Base-by-base conservation (phyloP, 2,329 filamentous ascomycete species). In the Paracamarosporium sp. region DNA sequence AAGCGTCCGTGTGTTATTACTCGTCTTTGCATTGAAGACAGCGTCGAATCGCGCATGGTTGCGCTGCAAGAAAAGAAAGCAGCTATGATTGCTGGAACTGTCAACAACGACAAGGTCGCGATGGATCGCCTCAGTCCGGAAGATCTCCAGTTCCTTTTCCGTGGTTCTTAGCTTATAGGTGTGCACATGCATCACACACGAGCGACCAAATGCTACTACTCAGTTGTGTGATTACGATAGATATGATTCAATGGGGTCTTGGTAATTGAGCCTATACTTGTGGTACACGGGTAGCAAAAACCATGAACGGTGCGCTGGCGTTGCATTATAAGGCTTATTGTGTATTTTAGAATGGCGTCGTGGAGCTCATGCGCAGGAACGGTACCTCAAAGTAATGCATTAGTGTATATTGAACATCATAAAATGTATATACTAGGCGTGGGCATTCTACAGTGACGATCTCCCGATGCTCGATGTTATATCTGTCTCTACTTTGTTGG, bases 31-130 rank as follows among this genome's bases (percentile, higher is more conserved):
- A 97, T 99, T 61, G 94, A 99, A 75, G 95, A 99, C 74, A 96
- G 92, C 1, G 94, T 99, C 27, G 95, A 99, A 80, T 95, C 91
- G 57, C 88, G 95, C 44, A 99, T 99, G 85, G 92, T 99, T 2
- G 83, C 95, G 64, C 85, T 99, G 25, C 95, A 99, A 76, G 95
- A 99, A 81, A 99, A 99, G 86, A 99, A 99, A 81, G 93, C 94
- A 0, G 94, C 90, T 72, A 94, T 99, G 91, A 99, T 99, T 72
- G 92, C 94, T 67, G 93, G 93, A 27, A 99, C 95, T 0, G 93
- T 99, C 76, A 97, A 98, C 76, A 90, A 92, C 41, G 94, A 98
- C 73, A 90, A 95, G 67, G 85, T 90, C 44, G 92, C 94, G 0
- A 91, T 98, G 86, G 92, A 98, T 74, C 94, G 93, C 55, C 81